Base-by-base conservation (phyloP, 2,329 filamentous ascomycete species). In the Nothopassalora personata region DNA sequence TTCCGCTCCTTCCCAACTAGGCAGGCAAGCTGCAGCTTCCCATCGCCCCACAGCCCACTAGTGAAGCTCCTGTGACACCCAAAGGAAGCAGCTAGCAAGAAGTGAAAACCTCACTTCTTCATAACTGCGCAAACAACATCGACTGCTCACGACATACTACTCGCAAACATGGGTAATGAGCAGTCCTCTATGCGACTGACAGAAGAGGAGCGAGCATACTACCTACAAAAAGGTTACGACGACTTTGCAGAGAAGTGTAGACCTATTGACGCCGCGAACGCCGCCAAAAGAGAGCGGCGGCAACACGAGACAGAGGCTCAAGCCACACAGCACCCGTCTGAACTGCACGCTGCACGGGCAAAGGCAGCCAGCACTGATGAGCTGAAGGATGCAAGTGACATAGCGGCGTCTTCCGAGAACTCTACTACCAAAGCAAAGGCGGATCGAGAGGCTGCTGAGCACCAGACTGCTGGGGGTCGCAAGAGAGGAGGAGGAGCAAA, bases 91-190 rank as follows among this genome's bases (percentile, higher is more conserved):
- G 18, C 10, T 48, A 48, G 11, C 19, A 11, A 9, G 7, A 51
- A n/a, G 19, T 49, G 9, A 3, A 11, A 18, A 49, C 15, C 46
- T 49, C 23, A 27, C 28, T 49, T 47, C 5, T 27, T 49, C 46
- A 28, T 49, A 2, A 49, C 19, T 49, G 19, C 46, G 5, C 49
- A 31, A 10, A 19, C 49, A 51, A 15, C 15, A 4, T 11, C n/a
- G 10, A 31, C 27, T 10, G n/a, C 27, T 34, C 27, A 31, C n/a
- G 3, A 30, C 28, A 19, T 31, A 13, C 27, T 34, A 31, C 27
- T 51, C 13, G 15, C n/a, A 23, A 46, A 46, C 19, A 54, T 54
- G 53, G 53, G 53, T n/a, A 45, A 54, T 23, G 19, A 54, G 30
- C 34, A 54, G 5, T 54, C 34, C 7, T 28, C 23, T 11, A 18